These are phyloP conservation scores for Puccinellia tenuiflora DNA, from an alignment of 176 grass and related monocot genomes.

Conservation along the genomic window DNA sequence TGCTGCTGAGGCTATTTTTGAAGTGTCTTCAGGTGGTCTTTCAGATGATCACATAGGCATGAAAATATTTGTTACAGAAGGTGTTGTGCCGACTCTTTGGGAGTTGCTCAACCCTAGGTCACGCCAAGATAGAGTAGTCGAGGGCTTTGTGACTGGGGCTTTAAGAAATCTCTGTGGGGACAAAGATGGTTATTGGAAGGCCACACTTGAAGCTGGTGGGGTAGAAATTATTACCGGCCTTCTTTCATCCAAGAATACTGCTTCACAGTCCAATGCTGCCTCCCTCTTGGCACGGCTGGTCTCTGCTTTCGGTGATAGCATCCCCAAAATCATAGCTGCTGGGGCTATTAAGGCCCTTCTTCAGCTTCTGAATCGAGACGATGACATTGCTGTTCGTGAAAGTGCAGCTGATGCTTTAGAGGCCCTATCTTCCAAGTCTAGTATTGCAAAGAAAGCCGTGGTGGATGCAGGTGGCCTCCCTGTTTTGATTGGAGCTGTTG, in stretches of 20 bases:
- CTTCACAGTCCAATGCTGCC: conserved; percentile 92
- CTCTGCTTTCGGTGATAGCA: conserved; percentile 77
- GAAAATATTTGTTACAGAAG: conserved; percentile 98
- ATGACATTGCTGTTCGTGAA: conserved; percentile 83
- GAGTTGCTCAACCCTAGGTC: conserved; percentile 64
- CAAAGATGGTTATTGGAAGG: conserved; percentile 92
- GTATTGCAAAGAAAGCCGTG: conserved; percentile 83
- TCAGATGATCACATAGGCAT: conserved; percentile 94
- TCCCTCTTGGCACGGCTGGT: conserved; percentile 88
- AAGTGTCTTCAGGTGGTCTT: conserved; percentile 82
- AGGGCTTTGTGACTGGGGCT: conserved; percentile 89
- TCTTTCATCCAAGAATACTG: conserved; percentile 79
- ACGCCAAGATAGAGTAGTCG: conserved; percentile 70
- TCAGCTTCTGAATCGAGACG: conserved; percentile 69
- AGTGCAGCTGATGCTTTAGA: conserved; percentile 98
- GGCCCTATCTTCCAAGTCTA: conserved; percentile 81
- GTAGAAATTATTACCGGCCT: conserved; percentile 95
- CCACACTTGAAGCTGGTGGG: conserved; percentile 85
- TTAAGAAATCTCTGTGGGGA: conserved; percentile 94
- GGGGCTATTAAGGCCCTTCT: conserved; percentile 81
- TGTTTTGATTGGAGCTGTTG: conserved; percentile 85
- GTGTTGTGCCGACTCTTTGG: conserved; percentile 87
- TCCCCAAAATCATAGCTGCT: conserved; percentile 80
- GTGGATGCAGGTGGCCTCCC: conserved; percentile 89
- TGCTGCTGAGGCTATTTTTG: conserved; percentile 87